Percentiles rank a stretch among this genome's conserved stretches.
These are phyloP conservation scores for Xylaria nigripes DNA, from an alignment of 495 filamentous ascomycete genomes.

Conservation along the genomic window DNA sequence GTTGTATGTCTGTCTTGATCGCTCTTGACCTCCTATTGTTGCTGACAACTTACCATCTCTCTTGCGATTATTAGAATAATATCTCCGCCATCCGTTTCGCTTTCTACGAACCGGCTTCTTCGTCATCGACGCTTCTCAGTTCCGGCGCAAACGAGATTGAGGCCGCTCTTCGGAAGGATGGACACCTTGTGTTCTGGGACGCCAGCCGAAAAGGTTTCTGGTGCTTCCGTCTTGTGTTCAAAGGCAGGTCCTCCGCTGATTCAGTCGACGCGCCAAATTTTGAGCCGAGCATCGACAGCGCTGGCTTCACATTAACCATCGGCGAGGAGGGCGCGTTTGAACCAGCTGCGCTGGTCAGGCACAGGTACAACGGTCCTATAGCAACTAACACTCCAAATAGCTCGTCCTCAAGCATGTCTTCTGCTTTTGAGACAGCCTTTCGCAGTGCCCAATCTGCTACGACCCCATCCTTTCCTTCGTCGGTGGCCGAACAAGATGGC, in stretches of 20 bases:
- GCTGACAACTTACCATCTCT: slow-evolving; percentile 16
- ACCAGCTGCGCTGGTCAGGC: slow-evolving; percentile 37
- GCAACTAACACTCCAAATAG: slow-evolving; percentile 38
- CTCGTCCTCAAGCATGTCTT: slow-evolving; percentile 34
- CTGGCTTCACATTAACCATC: slow-evolving; percentile 32
- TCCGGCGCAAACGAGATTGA: slow-evolving; percentile 39
- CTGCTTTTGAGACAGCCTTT: slow-evolving; percentile 32
- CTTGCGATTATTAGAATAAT: slow-evolving; percentile 31
- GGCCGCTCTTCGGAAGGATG: slow-evolving; percentile 38
- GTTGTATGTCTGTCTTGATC: slow-evolving; percentile 32
- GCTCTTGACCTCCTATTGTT: neutral
- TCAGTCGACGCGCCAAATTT: slow-evolving; percentile 24
- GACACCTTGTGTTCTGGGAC: slow-evolving; percentile 44
- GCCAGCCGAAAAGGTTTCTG: slow-evolving; percentile 40
- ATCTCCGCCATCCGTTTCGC: slow-evolving; percentile 38
- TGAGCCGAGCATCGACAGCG: slow-evolving; percentile 28
- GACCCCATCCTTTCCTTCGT: slow-evolving; percentile 15
- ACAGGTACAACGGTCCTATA: slow-evolving; percentile 28
- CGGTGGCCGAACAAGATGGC: slow-evolving; percentile 16
- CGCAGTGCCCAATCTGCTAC: slow-evolving; percentile 30
- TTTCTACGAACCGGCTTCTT: slow-evolving; percentile 38
- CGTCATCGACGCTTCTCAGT: slow-evolving; percentile 30
- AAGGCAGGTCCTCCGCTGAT: slow-evolving; percentile 20
- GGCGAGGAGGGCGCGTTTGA: slow-evolving; percentile 40
- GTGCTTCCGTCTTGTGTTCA: slow-evolving; percentile 38